These are phyloP conservation scores for Senecio squalidus DNA, from an alignment of 140 eudicot genomes.

Conservation along the genomic window DNA sequence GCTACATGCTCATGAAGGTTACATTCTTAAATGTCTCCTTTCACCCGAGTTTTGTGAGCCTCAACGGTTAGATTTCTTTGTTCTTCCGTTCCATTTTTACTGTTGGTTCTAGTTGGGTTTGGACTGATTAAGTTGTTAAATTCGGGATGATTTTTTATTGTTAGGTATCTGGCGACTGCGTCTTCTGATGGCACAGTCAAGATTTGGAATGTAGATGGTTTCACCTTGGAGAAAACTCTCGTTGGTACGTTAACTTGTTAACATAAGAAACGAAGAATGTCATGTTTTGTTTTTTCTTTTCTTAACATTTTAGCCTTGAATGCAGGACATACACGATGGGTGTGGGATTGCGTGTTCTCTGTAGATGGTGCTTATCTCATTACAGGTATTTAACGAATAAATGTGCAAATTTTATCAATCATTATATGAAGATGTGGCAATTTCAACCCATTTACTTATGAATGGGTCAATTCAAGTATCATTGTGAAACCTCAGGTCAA, in stretches of 20 bases:
- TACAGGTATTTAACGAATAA: conserved; percentile 52
- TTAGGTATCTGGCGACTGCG: conserved; percentile 92
- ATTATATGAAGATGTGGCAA: neutral
- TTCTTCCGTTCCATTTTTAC: neutral
- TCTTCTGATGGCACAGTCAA: conserved; percentile 91
- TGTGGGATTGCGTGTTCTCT: conserved; percentile 97
- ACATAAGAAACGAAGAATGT: neutral
- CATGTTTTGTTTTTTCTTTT: neutral
- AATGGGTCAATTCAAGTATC: neutral
- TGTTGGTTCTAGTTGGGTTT: neutral
- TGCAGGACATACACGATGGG: conserved; percentile 96
- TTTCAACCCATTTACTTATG: neutral
- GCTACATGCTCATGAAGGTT: conserved; percentile 91
- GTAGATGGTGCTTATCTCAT: conserved; percentile 96
- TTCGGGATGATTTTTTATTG: neutral
- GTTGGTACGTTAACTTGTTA: conserved; percentile 49
- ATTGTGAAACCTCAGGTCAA: too few species aligned
- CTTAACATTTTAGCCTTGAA: neutral
- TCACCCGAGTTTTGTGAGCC: conserved; percentile 97
- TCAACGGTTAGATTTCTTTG: conserved; percentile 46
- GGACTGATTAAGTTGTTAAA: neutral
- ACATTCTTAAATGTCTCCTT: conserved; percentile 92
- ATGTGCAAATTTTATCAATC: neutral
- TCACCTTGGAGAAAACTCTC: conserved; percentile 83
- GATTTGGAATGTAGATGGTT: conserved; percentile 97